These are phyloP conservation scores for Trichoderma guizhouense DNA, from an alignment of 2,329 filamentous ascomycete species.

Conservation along the genomic window DNA sequence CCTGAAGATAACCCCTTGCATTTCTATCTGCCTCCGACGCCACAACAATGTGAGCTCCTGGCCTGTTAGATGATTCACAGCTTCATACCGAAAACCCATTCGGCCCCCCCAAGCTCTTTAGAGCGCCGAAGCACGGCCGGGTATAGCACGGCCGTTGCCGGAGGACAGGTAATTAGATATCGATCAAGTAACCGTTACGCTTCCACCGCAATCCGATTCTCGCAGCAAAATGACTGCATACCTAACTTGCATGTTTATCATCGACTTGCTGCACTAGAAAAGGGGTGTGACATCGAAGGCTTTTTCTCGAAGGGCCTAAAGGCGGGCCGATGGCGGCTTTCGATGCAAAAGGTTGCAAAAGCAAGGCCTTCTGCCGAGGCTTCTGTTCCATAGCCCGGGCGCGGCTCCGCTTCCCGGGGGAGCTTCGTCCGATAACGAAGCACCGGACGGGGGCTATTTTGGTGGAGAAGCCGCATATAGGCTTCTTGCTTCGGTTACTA, in stretches of 20 bases:
- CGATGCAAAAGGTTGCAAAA: no score
- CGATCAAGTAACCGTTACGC: not conserved
- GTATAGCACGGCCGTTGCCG: not conserved
- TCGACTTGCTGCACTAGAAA: not conserved
- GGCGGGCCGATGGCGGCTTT: constrained; percentile 7
- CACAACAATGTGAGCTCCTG: not conserved
- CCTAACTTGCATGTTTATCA: not conserved
- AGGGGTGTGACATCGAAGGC: not conserved
- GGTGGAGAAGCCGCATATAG: constrained; percentile 3
- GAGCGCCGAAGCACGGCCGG: constrained; percentile 3
- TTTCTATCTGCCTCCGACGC: not conserved
- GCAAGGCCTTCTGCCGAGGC: not conserved
- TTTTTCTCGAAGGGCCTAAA: not conserved
- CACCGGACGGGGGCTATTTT: not conserved
- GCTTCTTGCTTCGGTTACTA: constrained; percentile 8
- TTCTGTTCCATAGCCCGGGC: not conserved
- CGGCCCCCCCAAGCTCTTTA: not conserved
- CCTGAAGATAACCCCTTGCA: not conserved
- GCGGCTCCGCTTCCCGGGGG: constrained; percentile 1
- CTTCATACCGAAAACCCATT: not conserved
- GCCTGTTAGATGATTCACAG: not conserved
- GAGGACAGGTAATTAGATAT: no score
- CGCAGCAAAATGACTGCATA: not conserved
- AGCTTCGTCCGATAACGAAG: not conserved
- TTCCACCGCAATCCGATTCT: not conserved